Evolutionary conservation across 305 asterid species (phyloP).

Genomic region (Ilex paraguariensis): DNA sequence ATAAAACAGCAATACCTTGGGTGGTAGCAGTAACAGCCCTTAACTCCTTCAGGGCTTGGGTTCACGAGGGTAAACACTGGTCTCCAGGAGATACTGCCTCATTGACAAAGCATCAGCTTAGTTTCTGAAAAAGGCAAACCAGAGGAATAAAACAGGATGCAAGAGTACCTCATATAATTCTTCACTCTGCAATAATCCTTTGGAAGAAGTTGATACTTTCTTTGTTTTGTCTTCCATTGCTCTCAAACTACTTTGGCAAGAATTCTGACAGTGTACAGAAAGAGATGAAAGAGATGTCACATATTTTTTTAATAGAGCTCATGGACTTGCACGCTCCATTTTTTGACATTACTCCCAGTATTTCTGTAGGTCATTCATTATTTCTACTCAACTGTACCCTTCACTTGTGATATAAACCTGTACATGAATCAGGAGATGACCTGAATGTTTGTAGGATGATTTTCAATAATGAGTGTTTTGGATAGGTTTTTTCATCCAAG

Average conservation of each 20-base stretch:
- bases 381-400: too few relatives aligned
- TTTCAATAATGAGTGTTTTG: too few relatives aligned
- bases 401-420: too few relatives aligned
- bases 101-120: neutral
- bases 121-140: neutral
- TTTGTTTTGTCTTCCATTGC: constrained; percentile 9
- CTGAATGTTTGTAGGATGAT: too few relatives aligned
- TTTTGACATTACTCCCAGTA: too few relatives aligned
- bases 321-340: too few relatives aligned
- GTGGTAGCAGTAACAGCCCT: constrained; percentile 33
- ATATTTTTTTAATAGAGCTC: too few relatives aligned
- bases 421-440: too few relatives aligned
- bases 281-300: too few relatives aligned
- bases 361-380: too few relatives aligned
- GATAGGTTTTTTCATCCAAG: too few relatives aligned
- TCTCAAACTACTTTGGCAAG: constrained; percentile 3
- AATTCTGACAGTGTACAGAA: too few relatives aligned
- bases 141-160: neutral
- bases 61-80: constrained; percentile 37
- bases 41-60: constrained; percentile 40
- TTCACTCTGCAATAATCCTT: constrained; percentile 28
- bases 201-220: neutral
- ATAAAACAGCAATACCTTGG: constrained; percentile 18
- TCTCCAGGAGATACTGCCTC: constrained; percentile 29
- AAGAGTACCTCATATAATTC: constrained; percentile 27